Conservation (phyloP, 805 yeast species). For the Lipomyces lipofer region DNA sequence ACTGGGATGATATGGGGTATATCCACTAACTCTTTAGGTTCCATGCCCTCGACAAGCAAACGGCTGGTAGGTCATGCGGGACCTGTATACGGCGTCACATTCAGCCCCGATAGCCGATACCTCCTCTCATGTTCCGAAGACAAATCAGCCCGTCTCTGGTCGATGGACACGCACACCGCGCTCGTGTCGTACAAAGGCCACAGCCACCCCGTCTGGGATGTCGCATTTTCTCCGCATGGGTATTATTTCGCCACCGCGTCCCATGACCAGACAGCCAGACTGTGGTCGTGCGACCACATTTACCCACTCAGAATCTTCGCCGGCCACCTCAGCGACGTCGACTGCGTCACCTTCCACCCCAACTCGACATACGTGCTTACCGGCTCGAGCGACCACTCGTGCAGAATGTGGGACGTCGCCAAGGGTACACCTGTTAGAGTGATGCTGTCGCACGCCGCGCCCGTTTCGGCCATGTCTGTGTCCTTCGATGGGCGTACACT, state of each 20-base stretch:
- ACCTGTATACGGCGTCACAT: slow-evolving; percentile 84
- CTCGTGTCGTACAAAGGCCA: slow-evolving; percentile 96
- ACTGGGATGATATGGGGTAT: background rate
- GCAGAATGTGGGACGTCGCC: slow-evolving; percentile 96
- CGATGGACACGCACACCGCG: slow-evolving; percentile 83
- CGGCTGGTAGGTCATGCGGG: slow-evolving; percentile 90
- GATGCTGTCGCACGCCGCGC: slow-evolving; percentile 89
- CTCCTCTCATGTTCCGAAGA: slow-evolving; percentile 86
- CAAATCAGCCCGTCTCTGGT: slow-evolving; percentile 90
- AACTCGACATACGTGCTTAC: slow-evolving; percentile 92
- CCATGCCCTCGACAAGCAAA: slow-evolving; percentile 37
- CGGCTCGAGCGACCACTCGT: slow-evolving; percentile 92
- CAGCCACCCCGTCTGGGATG: slow-evolving; percentile 97
- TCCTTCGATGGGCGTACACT: slow-evolving; percentile 97
- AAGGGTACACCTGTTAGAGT: slow-evolving; percentile 87
- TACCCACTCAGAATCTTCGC: slow-evolving; percentile 95
- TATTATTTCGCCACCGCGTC: slow-evolving; percentile 98
- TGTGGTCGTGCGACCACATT: slow-evolving; percentile 98
- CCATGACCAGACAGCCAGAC: slow-evolving; percentile 94
- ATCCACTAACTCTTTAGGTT: slow-evolving; percentile 15
- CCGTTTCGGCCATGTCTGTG: slow-evolving; percentile 80
- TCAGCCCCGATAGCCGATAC: slow-evolving; percentile 85
- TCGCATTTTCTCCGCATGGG: slow-evolving; percentile 88
- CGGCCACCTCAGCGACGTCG: slow-evolving; percentile 96
- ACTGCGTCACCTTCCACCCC: slow-evolving; percentile 92